Base-by-base conservation (phyloP, 805 yeast genomes). In the Komagataella kurtzmanii region DNA sequence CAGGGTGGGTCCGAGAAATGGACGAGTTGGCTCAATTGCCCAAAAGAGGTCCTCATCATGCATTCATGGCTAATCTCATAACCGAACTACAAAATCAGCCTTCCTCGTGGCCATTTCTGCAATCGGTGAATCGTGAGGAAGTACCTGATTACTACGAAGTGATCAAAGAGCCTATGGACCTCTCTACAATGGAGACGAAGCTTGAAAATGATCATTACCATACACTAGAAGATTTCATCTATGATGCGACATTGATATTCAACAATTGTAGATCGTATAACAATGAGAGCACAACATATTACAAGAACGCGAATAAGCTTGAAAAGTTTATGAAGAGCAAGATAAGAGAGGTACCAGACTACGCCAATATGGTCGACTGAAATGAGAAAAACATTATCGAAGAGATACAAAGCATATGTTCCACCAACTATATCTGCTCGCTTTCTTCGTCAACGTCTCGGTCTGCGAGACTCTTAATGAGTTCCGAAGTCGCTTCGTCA, bases 1-100 rank as follows among this genome's bases (percentile, higher is more conserved):
- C 95, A 3, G 99, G 99, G 0, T 93, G 99, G 99, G 87, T 95
- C 36, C 93, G 91, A 44, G 99, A 91, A 65, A 90, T 93, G 96
- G 99, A 93, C 65, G 91, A 88, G 58, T 70, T 93, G 54, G 98
- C 98, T 0, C 91, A 95, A 61, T 79, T 88, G 61, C 98, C 99
- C 2, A 88, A 89, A 64, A 73, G 97, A 52, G 88, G 95, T 2
- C 96, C 97, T 7, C 97, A 93, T 69, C 87, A 87, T 69, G 93
- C 93, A 47, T 85, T 85, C 55, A 90, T 93, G 95, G 88, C 87
- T 59, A 88, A 88, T 52, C 67, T 93, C 17, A 73, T 93, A 46
- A 80, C 88, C 6, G 99, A 93, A 61, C 65, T 93, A 70, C 93
- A 88, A 61, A 88, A 87, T 63, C 96, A 93, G 66, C 95, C 98